Percentiles rank a stretch among this genome's conserved stretches.
phyloP scores from a whole-genome alignment of 345 rosid species.

The Dovyalis caffra region DNA sequence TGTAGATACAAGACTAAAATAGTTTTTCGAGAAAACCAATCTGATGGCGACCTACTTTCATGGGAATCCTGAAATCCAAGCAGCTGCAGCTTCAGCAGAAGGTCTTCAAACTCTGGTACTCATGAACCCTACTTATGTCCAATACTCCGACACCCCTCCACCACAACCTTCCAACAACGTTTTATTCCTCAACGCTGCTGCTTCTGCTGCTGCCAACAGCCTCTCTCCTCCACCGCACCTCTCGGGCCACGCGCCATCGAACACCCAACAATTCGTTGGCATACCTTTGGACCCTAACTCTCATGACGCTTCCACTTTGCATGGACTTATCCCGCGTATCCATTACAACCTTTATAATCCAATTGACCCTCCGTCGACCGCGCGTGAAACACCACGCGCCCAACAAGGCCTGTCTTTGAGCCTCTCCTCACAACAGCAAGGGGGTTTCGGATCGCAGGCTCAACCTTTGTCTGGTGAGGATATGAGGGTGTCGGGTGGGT shows the following conservation, averaged over 20 bases:
- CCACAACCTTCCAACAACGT: conserved; percentile 40
- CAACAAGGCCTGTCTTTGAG: conserved; percentile 78
- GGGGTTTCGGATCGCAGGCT: conserved; percentile 52
- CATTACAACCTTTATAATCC: conserved; percentile 72
- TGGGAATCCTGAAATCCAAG: conserved; percentile 74
- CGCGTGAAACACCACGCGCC: conserved; percentile 76
- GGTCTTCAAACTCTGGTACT: conserved; percentile 92
- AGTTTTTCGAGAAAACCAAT: conserved; percentile 9
- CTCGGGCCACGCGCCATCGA: conserved; percentile 52
- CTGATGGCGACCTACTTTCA: conserved; percentile 82
- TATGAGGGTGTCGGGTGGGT: conserved; percentile 47
- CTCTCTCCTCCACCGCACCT: conserved; percentile 24
- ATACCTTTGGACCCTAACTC: conserved; percentile 64
- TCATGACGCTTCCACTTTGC: conserved; percentile 55
- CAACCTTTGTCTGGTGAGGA: conserved; percentile 44
- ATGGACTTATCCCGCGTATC: conserved; percentile 76
- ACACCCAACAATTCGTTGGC: conserved; percentile 81
- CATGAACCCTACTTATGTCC: conserved; percentile 95
- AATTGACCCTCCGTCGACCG: conserved; percentile 42
- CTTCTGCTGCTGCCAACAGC: conserved; percentile 25
- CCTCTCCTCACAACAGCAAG: conserved; percentile 75
- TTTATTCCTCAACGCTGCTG: conserved; percentile 52
- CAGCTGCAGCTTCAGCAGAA: conserved; percentile 36
- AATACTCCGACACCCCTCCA: conserved; percentile 61
- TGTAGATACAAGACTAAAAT: conserved; percentile 4